Evolutionary conservation across 2,329 filamentous ascomycete species (phyloP).

Genomic region (Diaporthe aspalathi): DNA sequence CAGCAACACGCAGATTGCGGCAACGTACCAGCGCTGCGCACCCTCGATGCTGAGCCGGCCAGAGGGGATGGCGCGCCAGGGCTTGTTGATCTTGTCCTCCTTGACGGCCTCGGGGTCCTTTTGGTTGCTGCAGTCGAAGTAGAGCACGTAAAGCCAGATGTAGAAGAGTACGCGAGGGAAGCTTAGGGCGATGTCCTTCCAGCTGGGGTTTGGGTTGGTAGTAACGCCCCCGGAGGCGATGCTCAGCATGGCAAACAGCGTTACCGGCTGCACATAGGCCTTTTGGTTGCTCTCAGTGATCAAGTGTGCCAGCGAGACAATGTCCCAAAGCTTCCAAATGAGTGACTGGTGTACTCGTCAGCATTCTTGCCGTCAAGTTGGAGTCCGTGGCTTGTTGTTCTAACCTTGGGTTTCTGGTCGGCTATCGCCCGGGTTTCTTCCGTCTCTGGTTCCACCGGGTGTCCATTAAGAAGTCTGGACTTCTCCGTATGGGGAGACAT

Average conservation of each 20-base stretch:
- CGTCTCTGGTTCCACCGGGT: too few species aligned
- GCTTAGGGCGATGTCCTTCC: background rate
- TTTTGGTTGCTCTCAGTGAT: conserved; percentile 39
- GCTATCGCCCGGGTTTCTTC: too few species aligned
- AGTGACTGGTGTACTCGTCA: too few species aligned
- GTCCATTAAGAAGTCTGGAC: too few species aligned
- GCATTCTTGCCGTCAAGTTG: too few species aligned
- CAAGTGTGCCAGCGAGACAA: conserved; percentile 33
- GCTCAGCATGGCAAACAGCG: conserved; percentile 37
- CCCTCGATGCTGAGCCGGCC: conserved; percentile 45
- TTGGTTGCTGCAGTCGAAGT: conserved; percentile 36
- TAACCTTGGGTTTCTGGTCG: too few species aligned
- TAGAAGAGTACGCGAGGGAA: conserved; percentile 18
- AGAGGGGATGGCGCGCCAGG: conserved; percentile 40
- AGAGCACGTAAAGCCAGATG: conserved; percentile 21
- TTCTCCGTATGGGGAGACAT: too few species aligned
- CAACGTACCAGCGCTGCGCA: conserved; percentile 35
- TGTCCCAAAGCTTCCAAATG: background rate
- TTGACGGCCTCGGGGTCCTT: conserved; percentile 28
- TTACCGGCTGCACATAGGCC: conserved; percentile 36
- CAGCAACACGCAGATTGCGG: conserved; percentile 42
- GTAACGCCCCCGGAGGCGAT: conserved; percentile 34
- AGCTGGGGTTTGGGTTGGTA: conserved; percentile 26
- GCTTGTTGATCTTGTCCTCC: conserved; percentile 40
- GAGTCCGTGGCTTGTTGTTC: too few species aligned